Evolutionary conservation across 768 basidiomycete species (phyloP), one percentile per base, ranked within the genome.

Genomic region (Tricholoma matsutake): DNA sequence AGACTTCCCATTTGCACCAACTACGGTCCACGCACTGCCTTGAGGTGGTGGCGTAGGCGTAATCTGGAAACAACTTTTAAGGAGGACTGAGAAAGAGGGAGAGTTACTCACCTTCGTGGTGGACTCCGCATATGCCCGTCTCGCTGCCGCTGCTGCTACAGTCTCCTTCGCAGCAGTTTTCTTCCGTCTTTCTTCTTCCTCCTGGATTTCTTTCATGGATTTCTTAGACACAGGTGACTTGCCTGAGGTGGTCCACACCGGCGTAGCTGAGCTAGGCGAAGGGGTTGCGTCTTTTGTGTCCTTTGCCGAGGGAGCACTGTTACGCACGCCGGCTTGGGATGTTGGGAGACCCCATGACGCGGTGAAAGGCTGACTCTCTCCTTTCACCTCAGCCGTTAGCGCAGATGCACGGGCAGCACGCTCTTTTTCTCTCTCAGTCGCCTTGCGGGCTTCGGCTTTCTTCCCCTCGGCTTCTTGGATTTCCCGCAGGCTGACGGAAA

Each of bases 151-250:
- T 11, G 83, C 76, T 8, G 81, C 81, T 57, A 79, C 78, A 57
- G 80, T 85, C 64, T 91, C 86, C 72, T 87, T 88, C 6, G 77
- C 74, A 0, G 79, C 79, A 29, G 76, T 67, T 73, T 87, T 91
- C 80, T 94, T 95, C 63, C 89, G 83, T 64, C 79, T 84, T 74
- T 96, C 94, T 70, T 99, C 97, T 68, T 99, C 97, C 74, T 98
- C 96, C 70, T 96, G 93, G 41, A 99, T 99, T 78, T 99, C 95
- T 79, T 96, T 98, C 88, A 99, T 89, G 1, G 92, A 92, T 81
- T 94, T 97, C 80, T 94, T 96, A 6, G 82, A 71, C 2, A 78
- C 71, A 9, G 77, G 76, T 6, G 81, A 73, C 69, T 86, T 87
- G 25, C 74, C 75, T 14, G 83, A 76, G 66, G 81, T 86, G 9